Conservation (phyloP, 495 filamentous ascomycete genomes). For the Ramalina peruviana region DNA sequence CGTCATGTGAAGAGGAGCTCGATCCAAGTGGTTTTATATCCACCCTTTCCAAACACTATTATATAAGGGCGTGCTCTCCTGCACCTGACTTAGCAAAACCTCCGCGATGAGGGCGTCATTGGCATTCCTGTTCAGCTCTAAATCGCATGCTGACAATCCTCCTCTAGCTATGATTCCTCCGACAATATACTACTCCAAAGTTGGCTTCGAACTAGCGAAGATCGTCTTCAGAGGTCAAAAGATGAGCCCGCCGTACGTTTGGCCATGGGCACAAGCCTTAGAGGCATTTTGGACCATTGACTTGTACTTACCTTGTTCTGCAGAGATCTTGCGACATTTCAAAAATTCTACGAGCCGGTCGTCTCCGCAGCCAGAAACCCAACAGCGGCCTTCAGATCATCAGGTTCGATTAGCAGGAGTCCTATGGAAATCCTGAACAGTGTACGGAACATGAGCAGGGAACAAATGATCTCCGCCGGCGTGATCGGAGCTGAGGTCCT, state of each 20-base stretch:
- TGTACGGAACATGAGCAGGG: constrained; percentile 51
- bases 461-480: constrained; percentile 53
- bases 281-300: not conserved
- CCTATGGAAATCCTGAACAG: constrained; percentile 42
- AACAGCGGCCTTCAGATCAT: constrained; percentile 26
- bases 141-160: constrained; percentile 14
- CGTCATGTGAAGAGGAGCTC: not conserved
- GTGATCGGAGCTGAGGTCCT: constrained; percentile 75
- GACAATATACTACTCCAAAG: constrained; percentile 78
- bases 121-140: not conserved
- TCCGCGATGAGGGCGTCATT: not conserved
- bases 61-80: no score
- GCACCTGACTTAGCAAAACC: not conserved
- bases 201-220: constrained; percentile 74
- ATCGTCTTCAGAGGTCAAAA: constrained; percentile 76
- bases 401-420: not conserved
- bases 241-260: constrained; percentile 86
- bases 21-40: not conserved
- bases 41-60: not conserved
- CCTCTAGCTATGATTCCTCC: constrained; percentile 66
- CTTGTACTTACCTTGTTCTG: not conserved
- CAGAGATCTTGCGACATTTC: constrained; percentile 68
- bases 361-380: constrained; percentile 58
- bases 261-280: not conserved
- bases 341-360: constrained; percentile 68